phyloP scores from a whole-genome alignment of 257 asterid genomes.

The Rehmannia glutinosa region DNA sequence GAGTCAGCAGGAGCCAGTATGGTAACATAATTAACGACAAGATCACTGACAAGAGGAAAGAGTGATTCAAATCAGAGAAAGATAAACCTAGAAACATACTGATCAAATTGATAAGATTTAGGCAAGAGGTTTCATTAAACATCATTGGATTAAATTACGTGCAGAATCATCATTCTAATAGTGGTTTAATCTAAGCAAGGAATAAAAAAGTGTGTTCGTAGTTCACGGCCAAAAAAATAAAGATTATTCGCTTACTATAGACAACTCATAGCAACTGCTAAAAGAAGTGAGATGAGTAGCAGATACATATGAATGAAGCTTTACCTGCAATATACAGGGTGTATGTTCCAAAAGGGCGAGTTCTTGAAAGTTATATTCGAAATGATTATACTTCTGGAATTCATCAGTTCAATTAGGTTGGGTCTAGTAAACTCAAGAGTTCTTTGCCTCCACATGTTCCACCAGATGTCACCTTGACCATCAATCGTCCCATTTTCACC shows the following conservation, averaged over 20 bases:
- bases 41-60: slow-evolving; percentile 35
- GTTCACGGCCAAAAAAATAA: too few species aligned
- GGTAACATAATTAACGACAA: slow-evolving; percentile 45
- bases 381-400: slow-evolving; percentile 47
- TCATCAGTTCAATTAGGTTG: slow-evolving; percentile 45
- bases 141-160: too few species aligned
- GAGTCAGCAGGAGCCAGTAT: slow-evolving; percentile 63
- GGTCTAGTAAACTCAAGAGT: slow-evolving; percentile 61
- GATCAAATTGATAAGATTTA: too few species aligned
- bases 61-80: neutral
- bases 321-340: slow-evolving; percentile 77
- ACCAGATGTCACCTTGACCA: slow-evolving; percentile 72
- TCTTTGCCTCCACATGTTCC: slow-evolving; percentile 68
- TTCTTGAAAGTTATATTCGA: slow-evolving; percentile 48
- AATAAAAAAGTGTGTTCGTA: too few species aligned
- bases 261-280: neutral
- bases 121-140: too few species aligned
- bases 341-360: slow-evolving; percentile 73
- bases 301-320: neutral
- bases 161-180: too few species aligned
- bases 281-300: neutral
- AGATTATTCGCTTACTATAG: neutral
- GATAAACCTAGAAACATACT: too few species aligned
- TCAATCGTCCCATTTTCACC: slow-evolving; percentile 83
- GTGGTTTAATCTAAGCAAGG: too few species aligned